Evolutionary conservation across 345 rosid species (phyloP).

Genomic region (Salix purpurea): DNA sequence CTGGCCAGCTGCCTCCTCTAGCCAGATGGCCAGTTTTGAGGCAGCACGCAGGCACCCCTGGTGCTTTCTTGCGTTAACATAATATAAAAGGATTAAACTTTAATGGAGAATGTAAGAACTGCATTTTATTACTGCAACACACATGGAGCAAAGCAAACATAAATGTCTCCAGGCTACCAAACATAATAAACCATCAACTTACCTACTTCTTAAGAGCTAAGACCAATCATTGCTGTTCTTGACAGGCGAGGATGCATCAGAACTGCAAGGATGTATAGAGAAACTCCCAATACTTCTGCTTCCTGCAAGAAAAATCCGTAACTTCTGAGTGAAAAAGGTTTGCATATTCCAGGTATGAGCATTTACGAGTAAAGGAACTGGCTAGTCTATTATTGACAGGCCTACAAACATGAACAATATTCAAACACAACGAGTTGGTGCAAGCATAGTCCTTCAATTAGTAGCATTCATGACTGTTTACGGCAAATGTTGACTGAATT

Average conservation of each 20-base stretch:
- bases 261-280: background rate
- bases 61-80: constrained; percentile 76
- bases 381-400: background rate
- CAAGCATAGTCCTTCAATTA: background rate
- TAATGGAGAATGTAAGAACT: background rate
- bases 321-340: background rate
- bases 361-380: background rate
- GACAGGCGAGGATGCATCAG: constrained; percentile 9
- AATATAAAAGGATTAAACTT: background rate
- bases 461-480: background rate
- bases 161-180: constrained; percentile 26
- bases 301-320: constrained; percentile 23
- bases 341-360: background rate
- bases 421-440: background rate
- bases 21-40: constrained; percentile 25
- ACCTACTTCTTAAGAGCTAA: constrained; percentile 42
- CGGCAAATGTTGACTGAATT: background rate
- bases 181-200: constrained; percentile 47
- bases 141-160: constrained; percentile 25
- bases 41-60: constrained; percentile 92
- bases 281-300: background rate
- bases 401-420: background rate
- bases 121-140: constrained; percentile 35
- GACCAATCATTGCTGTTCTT: constrained; percentile 8
- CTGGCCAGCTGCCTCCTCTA: constrained; percentile 41